A percentile compares a stretch with the other conserved stretches of the same genome.
Evolutionary conservation across 1,139 yeast species (phyloP).

Genomic region (Debaryomycetaceae sp.): DNA sequence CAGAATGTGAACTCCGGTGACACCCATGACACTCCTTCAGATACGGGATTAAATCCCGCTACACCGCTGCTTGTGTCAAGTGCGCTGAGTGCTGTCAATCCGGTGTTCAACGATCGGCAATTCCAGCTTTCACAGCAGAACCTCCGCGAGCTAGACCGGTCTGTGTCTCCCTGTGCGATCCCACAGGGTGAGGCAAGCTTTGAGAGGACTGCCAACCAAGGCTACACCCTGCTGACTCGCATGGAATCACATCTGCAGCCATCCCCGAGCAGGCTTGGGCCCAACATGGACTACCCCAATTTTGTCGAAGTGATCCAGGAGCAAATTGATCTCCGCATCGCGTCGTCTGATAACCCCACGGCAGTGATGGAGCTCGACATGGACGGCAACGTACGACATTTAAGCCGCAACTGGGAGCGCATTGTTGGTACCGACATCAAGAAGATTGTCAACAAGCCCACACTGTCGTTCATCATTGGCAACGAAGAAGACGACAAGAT

Average conservation of each 20-base stretch:
- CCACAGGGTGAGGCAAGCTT: too few species aligned
- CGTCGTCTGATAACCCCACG: conserved; percentile 70
- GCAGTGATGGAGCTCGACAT: conserved; percentile 81
- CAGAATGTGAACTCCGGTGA: too few species aligned
- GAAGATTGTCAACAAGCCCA: conserved; percentile 54
- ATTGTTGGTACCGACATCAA: conserved; percentile 63
- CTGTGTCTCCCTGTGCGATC: conserved; percentile 27
- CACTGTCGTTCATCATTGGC: conserved; percentile 66
- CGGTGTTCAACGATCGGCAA: conserved; percentile 23
- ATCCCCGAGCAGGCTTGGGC: too few species aligned
- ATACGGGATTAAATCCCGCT: too few species aligned
- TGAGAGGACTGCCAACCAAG: too few species aligned
- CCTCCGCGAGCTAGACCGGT: conserved; percentile 22
- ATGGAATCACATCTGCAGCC: too few species aligned
- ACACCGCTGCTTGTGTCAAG: too few species aligned
- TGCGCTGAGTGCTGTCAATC: too few species aligned
- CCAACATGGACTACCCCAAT: conserved; percentile 11
- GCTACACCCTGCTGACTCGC: too few species aligned
- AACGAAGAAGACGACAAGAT: conserved; percentile 53
- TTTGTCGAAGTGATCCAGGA: conserved; percentile 29
- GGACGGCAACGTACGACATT: conserved; percentile 70
- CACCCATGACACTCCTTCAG: too few species aligned
- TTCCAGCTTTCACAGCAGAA: conserved; percentile 21
- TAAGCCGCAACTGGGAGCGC: conserved; percentile 73
- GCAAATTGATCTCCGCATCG: conserved; percentile 45